Evolutionary conservation across 352 stramenopile genomes (phyloP), one percentile per base, ranked within the genome.

Genomic region (Phytophthora fragariaefolia): DNA sequence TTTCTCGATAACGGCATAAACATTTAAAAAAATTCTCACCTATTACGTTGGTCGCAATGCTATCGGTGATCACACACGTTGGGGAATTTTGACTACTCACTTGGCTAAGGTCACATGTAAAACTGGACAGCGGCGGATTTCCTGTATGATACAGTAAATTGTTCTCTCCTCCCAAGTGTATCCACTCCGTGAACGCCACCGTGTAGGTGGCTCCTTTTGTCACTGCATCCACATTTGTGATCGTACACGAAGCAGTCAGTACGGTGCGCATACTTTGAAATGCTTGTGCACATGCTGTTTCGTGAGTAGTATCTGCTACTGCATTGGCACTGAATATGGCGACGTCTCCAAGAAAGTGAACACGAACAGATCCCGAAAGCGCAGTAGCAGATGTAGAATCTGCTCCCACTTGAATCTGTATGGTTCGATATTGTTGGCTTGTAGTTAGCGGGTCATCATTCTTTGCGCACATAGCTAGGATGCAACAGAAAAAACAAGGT

Each of bases 391-490:
- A 40, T 3, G 47, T 28, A 2, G 61, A 28, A 15, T 73, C 68
- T 15, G 63, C 80, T 0, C 76, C 76, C 7, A 89, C 66, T 18
- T 71, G 77, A 32, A 95, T 80, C 30, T 73, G 73, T 65, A 92
- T 92, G 0, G 71, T 75, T 13, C 86, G 82, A 50, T 79, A 84
- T 7, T 56, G 65, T 73, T 97, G 88, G 5, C 76, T 58, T 3
- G 83, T 85, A 6, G 89, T 96, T 9, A 97, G 63, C 1, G 86
- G 89, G 49, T 97, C 85, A 63, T 97, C 87, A 28, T 90, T 90
- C 77, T 96, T 95, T 9, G 87, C 83, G 40, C 91, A 96, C 83
- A 95, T 95, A 20, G 77, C 78, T 90, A 34, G 4, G 1, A 15
- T 20, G 2, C 17, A 3, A 5, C 17, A 42, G 2, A 10, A 15